These are phyloP conservation scores for Kazachstania sp. DNA, from an alignment of 1,139 yeast species.

Conservation along the genomic window DNA sequence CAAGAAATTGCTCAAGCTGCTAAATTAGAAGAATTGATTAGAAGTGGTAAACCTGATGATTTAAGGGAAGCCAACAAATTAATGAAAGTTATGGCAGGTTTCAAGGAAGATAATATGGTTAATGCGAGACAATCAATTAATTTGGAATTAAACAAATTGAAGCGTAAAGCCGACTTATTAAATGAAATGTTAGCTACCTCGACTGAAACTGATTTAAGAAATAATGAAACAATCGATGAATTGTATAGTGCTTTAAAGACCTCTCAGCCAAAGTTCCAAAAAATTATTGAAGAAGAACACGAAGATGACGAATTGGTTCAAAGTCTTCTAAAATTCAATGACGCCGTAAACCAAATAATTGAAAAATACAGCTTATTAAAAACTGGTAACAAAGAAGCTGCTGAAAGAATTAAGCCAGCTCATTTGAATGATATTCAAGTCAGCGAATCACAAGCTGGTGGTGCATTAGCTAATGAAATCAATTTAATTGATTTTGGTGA, in stretches of 20 bases:
- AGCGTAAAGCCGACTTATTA: conserved; percentile 81
- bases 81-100: conserved; percentile 98
- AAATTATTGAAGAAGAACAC: conserved; percentile 70
- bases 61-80: conserved; percentile 90
- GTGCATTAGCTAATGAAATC: conserved; percentile 21
- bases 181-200: conserved; percentile 76
- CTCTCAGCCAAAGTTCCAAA: conserved; percentile 81
- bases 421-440: conserved; percentile 14
- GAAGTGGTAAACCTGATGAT: conserved; percentile 94
- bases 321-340: conserved; percentile 63
- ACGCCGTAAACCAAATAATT: conserved; percentile 61
- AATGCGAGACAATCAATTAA: conserved; percentile 70
- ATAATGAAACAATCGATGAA: conserved; percentile 69
- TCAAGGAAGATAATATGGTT: conserved; percentile 63
- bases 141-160: conserved; percentile 76
- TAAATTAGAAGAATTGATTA: conserved; percentile 85
- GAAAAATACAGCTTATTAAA: conserved; percentile 60
- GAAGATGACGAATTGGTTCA: conserved; percentile 60
- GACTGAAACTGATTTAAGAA: conserved; percentile 40
- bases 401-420: conserved; percentile 45
- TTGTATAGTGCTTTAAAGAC: conserved; percentile 71
- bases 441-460: conserved; percentile 27
- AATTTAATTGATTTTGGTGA: conserved; percentile 9
- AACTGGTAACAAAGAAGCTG: conserved; percentile 54
- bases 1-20: conserved; percentile 92